These are phyloP conservation scores for Zelopaecilomyces penicillatus DNA, from an alignment of 2,329 filamentous ascomycete species.

Conservation along the genomic window DNA sequence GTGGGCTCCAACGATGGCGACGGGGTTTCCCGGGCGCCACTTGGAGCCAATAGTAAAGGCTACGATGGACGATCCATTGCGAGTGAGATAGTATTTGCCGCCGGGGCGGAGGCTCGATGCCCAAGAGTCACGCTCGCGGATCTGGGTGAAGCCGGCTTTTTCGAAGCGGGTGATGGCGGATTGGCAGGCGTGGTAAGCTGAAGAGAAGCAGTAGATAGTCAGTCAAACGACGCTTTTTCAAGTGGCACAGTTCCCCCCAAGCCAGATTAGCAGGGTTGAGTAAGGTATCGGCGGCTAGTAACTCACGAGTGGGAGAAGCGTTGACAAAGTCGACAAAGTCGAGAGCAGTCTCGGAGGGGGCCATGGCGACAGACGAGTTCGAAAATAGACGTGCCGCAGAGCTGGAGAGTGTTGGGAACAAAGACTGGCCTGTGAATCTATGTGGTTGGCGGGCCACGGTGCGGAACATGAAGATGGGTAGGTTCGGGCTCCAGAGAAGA, in stretches of 20 bases:
- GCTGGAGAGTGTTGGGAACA: not conserved
- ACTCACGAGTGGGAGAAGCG: conserved; percentile 81
- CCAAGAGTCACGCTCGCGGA: conserved; percentile 90
- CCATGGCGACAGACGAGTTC: conserved; percentile 35
- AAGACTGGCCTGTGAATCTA: conserved; percentile 5
- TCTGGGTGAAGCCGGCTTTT: conserved; percentile 75
- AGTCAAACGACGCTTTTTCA: not conserved
- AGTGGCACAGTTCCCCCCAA: not conserved
- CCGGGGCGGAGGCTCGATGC: conserved; percentile 68
- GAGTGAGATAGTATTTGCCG: conserved; percentile 92
- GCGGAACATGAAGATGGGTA: conserved; percentile 6
- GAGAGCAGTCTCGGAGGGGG: conserved; percentile 51
- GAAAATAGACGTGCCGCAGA: conserved; percentile 1
- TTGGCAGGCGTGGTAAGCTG: conserved; percentile 90
- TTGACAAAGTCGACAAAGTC: conserved; percentile 94
- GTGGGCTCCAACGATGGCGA: conserved; percentile 90
- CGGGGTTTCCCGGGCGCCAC: conserved; percentile 86
- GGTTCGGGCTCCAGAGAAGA: no score
- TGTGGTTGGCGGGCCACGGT: conserved; percentile 1
- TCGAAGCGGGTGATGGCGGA: conserved; percentile 68
- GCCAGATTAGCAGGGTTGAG: no score
- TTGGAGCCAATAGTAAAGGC: conserved; percentile 85
- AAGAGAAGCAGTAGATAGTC: not conserved
- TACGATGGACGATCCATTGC: conserved; percentile 85
- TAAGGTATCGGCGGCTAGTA: not conserved